A percentile compares a stretch with the other conserved stretches of the same genome.
phyloP scores from a whole-genome alignment of 2,329 filamentous ascomycete genomes.

The Elsinoe ampelina region DNA sequence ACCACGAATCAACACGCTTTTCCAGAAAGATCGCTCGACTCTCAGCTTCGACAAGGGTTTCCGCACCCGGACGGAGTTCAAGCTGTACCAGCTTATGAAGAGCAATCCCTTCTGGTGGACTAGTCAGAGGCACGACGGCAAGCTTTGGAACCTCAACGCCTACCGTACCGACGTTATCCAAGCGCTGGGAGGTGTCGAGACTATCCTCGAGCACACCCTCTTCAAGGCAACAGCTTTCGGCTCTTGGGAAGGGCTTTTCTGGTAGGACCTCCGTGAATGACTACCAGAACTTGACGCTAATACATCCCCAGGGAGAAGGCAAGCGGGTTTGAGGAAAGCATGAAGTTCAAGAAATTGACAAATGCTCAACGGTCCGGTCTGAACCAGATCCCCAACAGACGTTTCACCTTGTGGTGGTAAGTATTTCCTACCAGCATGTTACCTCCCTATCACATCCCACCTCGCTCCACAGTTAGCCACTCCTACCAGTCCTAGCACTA shows the following conservation, averaged over 20 bases:
- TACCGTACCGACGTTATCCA: conserved; percentile 65
- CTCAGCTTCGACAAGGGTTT: conserved; percentile 98
- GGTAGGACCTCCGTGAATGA: conserved; percentile 34
- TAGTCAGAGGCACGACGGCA: conserved; percentile 91
- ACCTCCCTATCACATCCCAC: too few species aligned
- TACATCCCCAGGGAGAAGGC: conserved; percentile 27
- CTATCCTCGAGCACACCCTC: conserved; percentile 82
- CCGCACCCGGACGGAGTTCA: conserved; percentile 90
- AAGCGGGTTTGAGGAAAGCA: conserved; percentile 41
- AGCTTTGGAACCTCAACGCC: conserved; percentile 55
- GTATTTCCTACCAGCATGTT: conserved; percentile 20
- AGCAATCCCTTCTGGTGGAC: conserved; percentile 99
- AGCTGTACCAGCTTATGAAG: conserved; percentile 98
- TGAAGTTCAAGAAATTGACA: conserved; percentile 99
- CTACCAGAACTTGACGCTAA: conserved; percentile 40
- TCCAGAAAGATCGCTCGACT: conserved; percentile 96
- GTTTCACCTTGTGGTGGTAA: conserved; percentile 94
- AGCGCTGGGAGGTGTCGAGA: conserved; percentile 90
- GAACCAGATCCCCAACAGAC: conserved; percentile 97
- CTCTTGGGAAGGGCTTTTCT: conserved; percentile 93
- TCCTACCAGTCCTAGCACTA: too few species aligned
- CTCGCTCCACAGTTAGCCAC: too few species aligned
- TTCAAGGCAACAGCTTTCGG: conserved; percentile 97
- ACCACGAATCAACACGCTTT: conserved; percentile 94
- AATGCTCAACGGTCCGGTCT: conserved; percentile 95